Base-by-base conservation (phyloP, 208 protist genomes). In the Trypanosoma boissoni region DNA sequence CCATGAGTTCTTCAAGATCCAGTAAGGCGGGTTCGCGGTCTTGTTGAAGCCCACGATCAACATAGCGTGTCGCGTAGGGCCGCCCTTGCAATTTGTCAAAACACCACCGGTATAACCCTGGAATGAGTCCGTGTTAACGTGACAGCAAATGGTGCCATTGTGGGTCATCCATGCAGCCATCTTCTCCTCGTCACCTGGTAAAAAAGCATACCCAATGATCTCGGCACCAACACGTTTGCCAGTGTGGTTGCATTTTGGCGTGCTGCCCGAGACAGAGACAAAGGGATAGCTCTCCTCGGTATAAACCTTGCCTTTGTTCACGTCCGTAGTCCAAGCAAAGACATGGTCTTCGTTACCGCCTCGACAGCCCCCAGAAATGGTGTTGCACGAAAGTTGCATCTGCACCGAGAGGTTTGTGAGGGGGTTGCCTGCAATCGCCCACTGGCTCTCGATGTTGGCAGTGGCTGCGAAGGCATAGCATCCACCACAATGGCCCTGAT, bases 381-480 rank as follows among this genome's bases (percentile, higher is more conserved):
- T 72, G 54, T 92, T 92, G 71, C 97, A 99, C 27, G 96, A 88
- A 31, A 98, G 91, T 55, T 98, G 78, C 63, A 93, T 61, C 78
- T 98, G 91, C 79, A 97, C 96, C 12, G 95, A 97, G 16, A 99
- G 78, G 18, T 46, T 23, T 2, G 65, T 58, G 18, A 97, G 74
- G 8, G 8, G 34, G 36, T 58, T 27, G n/a, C 76, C 80, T 2
- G 55, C 44, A 2, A 81, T 37, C 34, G 60, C 59, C 68, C 74
- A 88, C 54, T 72, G 62, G 5, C 90, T 77, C 70, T 98, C 96
- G 32, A 97, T 82, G 56, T 92, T 74, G 46, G 89, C 94, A 34
- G 91, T 96, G 18, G 97, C 77, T 8, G 88, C 89, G 88, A 99
- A 99, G 52, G 96, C 70, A 96, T 97, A 99, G 80, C 97, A 99